Conservation (phyloP, 164 flowering plant genomes). For the Nymphaea thermarum region DNA sequence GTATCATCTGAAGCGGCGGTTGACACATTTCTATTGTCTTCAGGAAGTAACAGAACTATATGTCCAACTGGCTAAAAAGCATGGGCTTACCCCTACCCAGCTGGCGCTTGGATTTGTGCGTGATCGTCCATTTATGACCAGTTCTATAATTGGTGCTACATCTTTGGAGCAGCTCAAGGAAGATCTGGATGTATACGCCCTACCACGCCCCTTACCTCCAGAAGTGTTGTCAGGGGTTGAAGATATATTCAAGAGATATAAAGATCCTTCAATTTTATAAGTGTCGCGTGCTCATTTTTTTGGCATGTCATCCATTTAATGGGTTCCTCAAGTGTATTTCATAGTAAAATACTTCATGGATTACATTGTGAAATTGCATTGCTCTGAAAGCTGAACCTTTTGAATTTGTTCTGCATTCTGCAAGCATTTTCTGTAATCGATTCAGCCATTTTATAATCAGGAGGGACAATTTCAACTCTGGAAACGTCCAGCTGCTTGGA, state of each 20-base stretch:
- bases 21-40: conserved; percentile 5
- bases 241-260: conserved; percentile 51
- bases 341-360: neutral
- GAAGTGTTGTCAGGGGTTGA: conserved; percentile 62
- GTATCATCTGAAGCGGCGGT: no score
- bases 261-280: conserved; percentile 54
- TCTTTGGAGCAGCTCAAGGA: conserved; percentile 75
- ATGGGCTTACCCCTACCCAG: conserved; percentile 63
- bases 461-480: no score
- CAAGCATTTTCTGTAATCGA: no score
- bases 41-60: conserved; percentile 78
- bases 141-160: conserved; percentile 89
- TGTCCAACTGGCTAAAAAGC: conserved; percentile 52
- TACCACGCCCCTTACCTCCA: conserved; percentile 62
- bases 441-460: no score
- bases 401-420: neutral
- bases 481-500: no score
- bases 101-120: conserved; percentile 79
- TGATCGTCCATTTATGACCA: conserved; percentile 86
- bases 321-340: neutral
- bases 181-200: conserved; percentile 65
- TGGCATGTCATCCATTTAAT: neutral
- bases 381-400: neutral
- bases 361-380: neutral
- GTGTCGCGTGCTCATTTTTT: neutral